A percentile compares a stretch with the other conserved stretches of the same genome.
Conservation (phyloP, 1,284 basidiomycete genomes). For the Porogramme epimiltina region DNA sequence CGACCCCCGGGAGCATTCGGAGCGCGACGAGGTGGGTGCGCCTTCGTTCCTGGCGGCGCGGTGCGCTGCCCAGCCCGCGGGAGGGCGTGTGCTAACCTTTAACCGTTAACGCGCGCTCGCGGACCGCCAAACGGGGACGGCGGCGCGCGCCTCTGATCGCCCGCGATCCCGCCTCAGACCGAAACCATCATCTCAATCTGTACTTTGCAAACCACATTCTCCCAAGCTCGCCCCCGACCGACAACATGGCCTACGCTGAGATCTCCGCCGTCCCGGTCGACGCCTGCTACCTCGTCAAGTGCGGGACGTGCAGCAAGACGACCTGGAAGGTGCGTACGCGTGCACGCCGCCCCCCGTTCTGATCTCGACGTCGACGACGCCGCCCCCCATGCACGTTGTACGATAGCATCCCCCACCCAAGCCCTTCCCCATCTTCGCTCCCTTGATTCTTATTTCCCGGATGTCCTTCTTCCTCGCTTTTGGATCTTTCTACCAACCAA, state of each 20-base stretch:
- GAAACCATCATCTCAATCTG: too few species aligned
- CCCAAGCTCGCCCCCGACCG: too few species aligned
- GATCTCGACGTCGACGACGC: too few species aligned
- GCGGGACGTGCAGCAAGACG: slow-evolving; percentile 65
- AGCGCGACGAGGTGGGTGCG: too few species aligned
- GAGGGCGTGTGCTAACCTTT: slow-evolving; percentile 8
- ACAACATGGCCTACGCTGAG: slow-evolving; percentile 27
- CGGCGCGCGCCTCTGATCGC: too few species aligned
- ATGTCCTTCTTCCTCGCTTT: background rate
- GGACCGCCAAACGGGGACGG: background rate
- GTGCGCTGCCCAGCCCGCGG: too few species aligned
- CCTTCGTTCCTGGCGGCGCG: too few species aligned
- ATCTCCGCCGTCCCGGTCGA: slow-evolving; percentile 44
- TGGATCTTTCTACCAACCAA: background rate
- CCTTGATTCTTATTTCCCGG: background rate
- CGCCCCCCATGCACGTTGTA: too few species aligned
- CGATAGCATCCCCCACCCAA: background rate
- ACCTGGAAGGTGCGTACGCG: slow-evolving; percentile 67
- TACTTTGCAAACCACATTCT: too few species aligned
- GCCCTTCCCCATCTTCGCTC: background rate
- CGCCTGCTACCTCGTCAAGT: slow-evolving; percentile 58
- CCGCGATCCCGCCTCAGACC: too few species aligned
- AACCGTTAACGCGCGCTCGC: background rate
- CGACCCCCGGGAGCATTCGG: too few species aligned
- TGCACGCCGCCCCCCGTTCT: background rate